phyloP scores from a whole-genome alignment of 768 basidiomycete genomes.

The Rhodotorula paludigena region DNA sequence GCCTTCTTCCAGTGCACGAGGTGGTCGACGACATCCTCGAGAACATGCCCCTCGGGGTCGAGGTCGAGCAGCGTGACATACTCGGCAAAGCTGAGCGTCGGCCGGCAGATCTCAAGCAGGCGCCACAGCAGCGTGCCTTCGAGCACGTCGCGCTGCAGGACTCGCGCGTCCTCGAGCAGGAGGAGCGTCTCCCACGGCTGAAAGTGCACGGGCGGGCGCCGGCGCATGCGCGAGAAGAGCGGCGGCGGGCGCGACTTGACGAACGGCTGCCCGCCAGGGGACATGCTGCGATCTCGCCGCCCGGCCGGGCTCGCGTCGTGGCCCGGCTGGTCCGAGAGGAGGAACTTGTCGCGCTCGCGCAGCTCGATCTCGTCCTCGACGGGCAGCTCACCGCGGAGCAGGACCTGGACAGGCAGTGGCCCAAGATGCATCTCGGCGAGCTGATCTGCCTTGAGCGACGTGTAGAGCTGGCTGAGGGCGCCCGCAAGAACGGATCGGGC shows the following conservation, averaged over 20 bases:
- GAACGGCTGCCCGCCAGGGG: conserved; percentile 18
- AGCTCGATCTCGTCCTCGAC: conserved; percentile 50
- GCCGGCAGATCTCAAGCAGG: conserved; percentile 67
- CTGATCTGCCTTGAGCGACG: conserved; percentile 67
- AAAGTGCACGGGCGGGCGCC: conserved; percentile 47
- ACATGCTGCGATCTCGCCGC: conserved; percentile 7
- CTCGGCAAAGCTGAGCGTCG: conserved; percentile 64
- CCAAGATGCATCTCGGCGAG: conserved; percentile 75
- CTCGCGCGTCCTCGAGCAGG: conserved; percentile 59
- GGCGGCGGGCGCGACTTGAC: conserved; percentile 21
- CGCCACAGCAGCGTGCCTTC: conserved; percentile 43
- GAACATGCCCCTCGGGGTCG: conserved; percentile 59
- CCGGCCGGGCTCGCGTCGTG: not conserved
- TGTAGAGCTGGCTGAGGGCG: conserved; percentile 69
- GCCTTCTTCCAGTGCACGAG: conserved; percentile 84
- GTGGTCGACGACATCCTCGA: conserved; percentile 67
- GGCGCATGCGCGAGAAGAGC: conserved; percentile 47
- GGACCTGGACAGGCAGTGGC: conserved; percentile 73
- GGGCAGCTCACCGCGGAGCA: conserved; percentile 69
- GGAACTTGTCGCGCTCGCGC: conserved; percentile 54
- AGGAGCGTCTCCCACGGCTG: conserved; percentile 89
- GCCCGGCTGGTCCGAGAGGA: conserved; percentile 2
- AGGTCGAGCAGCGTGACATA: conserved; percentile 76
- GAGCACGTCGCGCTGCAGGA: conserved; percentile 59
- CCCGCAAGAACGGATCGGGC: conserved; percentile 57